A percentile compares a stretch with the other conserved stretches of the same genome.
phyloP scores from a whole-genome alignment of 192 early-diverging fungal species.

The Diversispora eburnea region DNA sequence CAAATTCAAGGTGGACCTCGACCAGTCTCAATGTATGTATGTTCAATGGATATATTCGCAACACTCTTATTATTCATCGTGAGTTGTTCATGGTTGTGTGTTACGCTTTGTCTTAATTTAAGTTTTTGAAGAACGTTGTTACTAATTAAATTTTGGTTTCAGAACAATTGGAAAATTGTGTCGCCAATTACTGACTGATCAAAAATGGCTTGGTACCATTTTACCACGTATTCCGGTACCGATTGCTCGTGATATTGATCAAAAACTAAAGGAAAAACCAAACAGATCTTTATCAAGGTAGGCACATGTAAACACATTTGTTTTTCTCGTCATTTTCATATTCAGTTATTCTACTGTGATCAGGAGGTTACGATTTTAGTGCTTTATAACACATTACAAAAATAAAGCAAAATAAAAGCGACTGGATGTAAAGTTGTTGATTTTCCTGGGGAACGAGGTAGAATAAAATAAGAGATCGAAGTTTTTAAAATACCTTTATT shows the following conservation, averaged over 20 bases:
- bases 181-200: conserved; percentile 62
- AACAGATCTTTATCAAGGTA: conserved; percentile 9
- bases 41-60: conserved; percentile 23
- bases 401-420: conserved; percentile 1
- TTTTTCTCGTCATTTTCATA: background rate
- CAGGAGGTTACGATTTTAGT: background rate
- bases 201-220: conserved; percentile 77
- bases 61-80: conserved; percentile 17
- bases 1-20: conserved; percentile 53
- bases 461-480: conserved; percentile 11
- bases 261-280: conserved; percentile 50
- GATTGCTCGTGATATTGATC: conserved; percentile 69
- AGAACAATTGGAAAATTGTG: conserved; percentile 75
- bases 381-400: background rate
- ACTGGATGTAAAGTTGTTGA: conserved; percentile 18
- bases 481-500: conserved; percentile 22
- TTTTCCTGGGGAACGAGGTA: conserved; percentile 28
- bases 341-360: background rate
- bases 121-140: background rate
- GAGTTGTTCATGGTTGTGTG: conserved; percentile 8
- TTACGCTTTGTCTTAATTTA: background rate
- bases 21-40: conserved; percentile 38
- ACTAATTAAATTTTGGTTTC: conserved; percentile 1
- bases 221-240: conserved; percentile 80
- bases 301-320: background rate